Percentiles rank a stretch among this genome's conserved stretches.
Evolutionary conservation across 257 asterid genomes (phyloP).

Genomic region (Rhazya stricta): DNA sequence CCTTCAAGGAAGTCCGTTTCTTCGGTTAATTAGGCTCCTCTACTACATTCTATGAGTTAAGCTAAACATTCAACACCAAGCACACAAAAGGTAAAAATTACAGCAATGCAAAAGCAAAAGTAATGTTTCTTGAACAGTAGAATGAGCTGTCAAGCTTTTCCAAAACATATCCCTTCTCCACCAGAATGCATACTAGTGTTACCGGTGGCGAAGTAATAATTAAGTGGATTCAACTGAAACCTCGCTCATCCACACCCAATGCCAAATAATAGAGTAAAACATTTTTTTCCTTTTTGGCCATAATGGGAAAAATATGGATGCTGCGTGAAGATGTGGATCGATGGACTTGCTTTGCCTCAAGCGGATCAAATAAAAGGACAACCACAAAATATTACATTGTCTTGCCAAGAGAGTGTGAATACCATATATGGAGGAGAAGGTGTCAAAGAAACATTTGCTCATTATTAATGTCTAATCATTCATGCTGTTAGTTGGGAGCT

Average conservation of each 20-base stretch:
- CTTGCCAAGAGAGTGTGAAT: not conserved
- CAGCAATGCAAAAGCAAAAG: constrained; percentile 44
- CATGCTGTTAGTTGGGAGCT: not conserved
- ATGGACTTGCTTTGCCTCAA: not conserved
- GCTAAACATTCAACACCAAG: not conserved
- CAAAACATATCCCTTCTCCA: constrained; percentile 27
- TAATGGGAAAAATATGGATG: constrained; percentile 20
- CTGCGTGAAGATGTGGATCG: not conserved
- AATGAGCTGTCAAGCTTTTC: constrained; percentile 69
- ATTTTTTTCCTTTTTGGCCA: constrained; percentile 9
- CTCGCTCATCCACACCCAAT: not conserved
- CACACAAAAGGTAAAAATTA: constrained; percentile 17
- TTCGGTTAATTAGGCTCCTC: not conserved
- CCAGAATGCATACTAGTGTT: constrained; percentile 13
- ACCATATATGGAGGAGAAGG: not conserved
- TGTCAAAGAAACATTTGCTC: not conserved
- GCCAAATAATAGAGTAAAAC: not conserved
- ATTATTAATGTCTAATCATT: not conserved
- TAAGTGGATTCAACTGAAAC: not conserved
- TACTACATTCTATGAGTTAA: not conserved
- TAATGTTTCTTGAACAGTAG: constrained; percentile 26
- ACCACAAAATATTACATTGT: not conserved
- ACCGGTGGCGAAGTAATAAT: not conserved
- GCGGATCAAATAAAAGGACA: not conserved
- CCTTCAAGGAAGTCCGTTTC: not conserved